Base-by-base conservation (phyloP, 257 asterid genomes). In the Paraleonurus japonicus region DNA sequence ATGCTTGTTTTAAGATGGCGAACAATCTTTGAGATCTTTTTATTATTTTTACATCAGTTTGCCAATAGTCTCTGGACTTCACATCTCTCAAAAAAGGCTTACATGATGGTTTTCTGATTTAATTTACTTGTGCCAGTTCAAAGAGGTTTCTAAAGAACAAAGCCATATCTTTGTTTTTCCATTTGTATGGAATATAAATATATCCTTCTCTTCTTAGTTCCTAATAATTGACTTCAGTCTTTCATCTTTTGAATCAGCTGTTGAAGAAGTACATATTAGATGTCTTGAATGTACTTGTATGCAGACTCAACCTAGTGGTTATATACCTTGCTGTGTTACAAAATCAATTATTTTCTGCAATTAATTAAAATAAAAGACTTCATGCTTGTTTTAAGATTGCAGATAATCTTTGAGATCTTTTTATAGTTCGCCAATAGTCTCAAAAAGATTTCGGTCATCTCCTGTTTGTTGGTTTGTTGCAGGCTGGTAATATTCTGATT, bases 401-500 rank as follows among this genome's bases (percentile, higher is more conserved):
- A 57, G n/a, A 57, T 59, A 59, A 17, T 15, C 65, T 27, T 17
- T 59, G 11, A 27, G 41, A n/a, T 15, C 23, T 57, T 26, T 54
- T 54, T 22, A 6, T 20, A 60, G 59, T 50, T 26, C 66, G 76
- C 48, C 35, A 47, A 48, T 61, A 9, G 13, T 50, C 55, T 47
- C 28, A 53, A 53, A 53, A 53, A 53, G 39, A 70, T 32, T 61
- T 65, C n/a, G 61, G 71, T 8, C 26, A 41, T 71, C 16, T 5
- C 23, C 10, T 66, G 20, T 60, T 59, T 10, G 73, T 59, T 68
- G 69, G 59, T 17, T 74, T 43, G 58, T 76, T 72, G 23, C 85
- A 95, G 99, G 98, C 99, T 77, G 97, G 99, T 74, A 95, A 95
- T 76, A 78, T 95, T 80, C 94, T 95, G 62, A 84, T 95, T 54